Base-by-base conservation (phyloP, 2,329 filamentous ascomycete species). In the Epichloe hybrida region DNA sequence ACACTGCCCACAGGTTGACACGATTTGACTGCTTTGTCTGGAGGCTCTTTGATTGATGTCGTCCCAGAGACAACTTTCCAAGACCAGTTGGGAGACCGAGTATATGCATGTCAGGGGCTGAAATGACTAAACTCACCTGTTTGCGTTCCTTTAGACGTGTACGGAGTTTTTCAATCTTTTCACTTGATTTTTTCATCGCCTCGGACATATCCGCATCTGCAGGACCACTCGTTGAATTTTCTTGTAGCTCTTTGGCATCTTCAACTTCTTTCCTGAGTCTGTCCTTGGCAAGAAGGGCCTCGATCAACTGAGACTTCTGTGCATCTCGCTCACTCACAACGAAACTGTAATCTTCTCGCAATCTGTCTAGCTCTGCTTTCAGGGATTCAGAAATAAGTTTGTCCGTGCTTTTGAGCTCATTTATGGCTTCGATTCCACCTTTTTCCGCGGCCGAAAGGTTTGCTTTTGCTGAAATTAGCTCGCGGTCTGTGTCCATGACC, bases 221-320 rank as follows among this genome's bases (percentile, higher is more conserved):
- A 59, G 65, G 48, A 54, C 65, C 56, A 57, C 36, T 63, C 36
- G 65, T 61, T 20, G 59, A 56, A 55, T 60, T 56, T 39, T 69
- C 70, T 57, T 70, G 67, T 50, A 71, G 54, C 54, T 73, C 70
- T 50, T 63, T 69, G 50, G 64, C 63, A 47, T 72, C 70, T 55
- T 78, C 75, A 37, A 73, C 65, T 52, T 77, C 71, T 61, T 77
- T 76, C 50, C 75, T 72, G 50, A 81, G 67, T 62, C 75, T 75
- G 53, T 83, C 79, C 61, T 82, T 82, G 55, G 75, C 72, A 44
- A 83, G 69, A 17, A 83, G 69, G 43, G 77, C 74, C 40, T 79
- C 72, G 56, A 83, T 72, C 23, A 83, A 71, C 59, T 83, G 79
- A 45, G 72, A 72, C 64, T 80, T 77, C 59, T 79, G 73, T 53